Evolutionary conservation across 192 early-diverging fungal species (phyloP), one percentile per base, ranked within the genome.

Genomic region (Diversispora epigaea): DNA sequence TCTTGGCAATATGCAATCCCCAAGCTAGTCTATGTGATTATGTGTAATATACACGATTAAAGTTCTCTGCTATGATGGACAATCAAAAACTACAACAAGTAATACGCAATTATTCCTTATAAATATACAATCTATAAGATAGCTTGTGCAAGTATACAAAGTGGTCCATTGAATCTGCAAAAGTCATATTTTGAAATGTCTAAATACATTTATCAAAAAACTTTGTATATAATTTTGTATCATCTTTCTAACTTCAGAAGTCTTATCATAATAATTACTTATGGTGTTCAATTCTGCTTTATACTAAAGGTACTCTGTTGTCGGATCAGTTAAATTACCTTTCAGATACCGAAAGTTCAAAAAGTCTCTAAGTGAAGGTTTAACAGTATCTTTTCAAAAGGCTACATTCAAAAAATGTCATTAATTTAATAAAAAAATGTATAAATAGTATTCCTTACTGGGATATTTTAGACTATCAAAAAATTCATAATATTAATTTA

Each of bases 121-220:
- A 6, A 64, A 41, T 41, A 43, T 15, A 3, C 62, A 6, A 69
- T 22, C 49, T 47, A 69, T 49, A 69, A 69, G 12, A 12, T 69
- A 69, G 68, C 52, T 49, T 10, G 68, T 69, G 46, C 47, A 68
- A 52, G 19, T 49, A 69, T 40, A 25, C 21, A 52, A 69, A 69
- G 49, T 54, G 22, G 50, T 52, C 50, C 50, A 39, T 64, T 64
- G 25, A 11, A 64, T n/a, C 3, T 40, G 41, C 7, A 64, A 44
- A 44, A 32, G 25, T 2, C 25, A 32, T 32, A 32, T 32, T n/a
- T 32, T 32, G 25, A 32, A 32, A 32, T 32, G 2, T 32, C 25
- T 2, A 25, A 32, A 47, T 50, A 22, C 50, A 69, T 25, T 32
- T 39, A 69, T 32, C 6, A 11, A 52, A 32, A 12, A 6, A 54